Conservation (phyloP, 2,329 filamentous ascomycete species). For the Fusarium robinianum region DNA sequence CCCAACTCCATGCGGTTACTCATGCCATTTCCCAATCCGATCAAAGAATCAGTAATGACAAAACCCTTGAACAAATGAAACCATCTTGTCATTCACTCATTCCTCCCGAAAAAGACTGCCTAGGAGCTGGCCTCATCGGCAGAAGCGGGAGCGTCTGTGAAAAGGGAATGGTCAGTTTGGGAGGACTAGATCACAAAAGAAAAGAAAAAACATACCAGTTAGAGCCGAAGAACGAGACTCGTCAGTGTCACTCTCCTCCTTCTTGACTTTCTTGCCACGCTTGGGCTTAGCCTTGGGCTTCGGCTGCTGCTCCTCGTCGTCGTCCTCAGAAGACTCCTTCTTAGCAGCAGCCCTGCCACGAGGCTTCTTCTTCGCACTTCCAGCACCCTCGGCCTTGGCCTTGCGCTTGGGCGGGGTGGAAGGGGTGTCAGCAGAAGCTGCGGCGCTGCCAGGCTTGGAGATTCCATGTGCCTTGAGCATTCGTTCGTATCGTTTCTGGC, state of each 20-base stretch:
- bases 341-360: constrained; percentile 30
- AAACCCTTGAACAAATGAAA: constrained; percentile 6
- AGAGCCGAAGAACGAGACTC: constrained; percentile 20
- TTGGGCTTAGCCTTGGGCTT: constrained; percentile 25
- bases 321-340: constrained; percentile 35
- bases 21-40: constrained; percentile 18
- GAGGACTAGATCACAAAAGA: not conserved
- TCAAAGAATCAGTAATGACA: constrained; percentile 23
- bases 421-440: constrained; percentile 3
- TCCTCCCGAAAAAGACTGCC: not conserved
- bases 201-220: constrained; percentile 22
- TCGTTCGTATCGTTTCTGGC: constrained; percentile 70
- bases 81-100: no score
- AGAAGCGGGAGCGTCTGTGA: constrained; percentile 22
- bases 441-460: constrained; percentile 21
- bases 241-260: constrained; percentile 23
- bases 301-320: constrained; percentile 23
- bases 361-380: constrained; percentile 36
- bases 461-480: constrained; percentile 65
- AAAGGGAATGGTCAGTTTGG: constrained; percentile 5
- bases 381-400: constrained; percentile 25
- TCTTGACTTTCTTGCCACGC: constrained; percentile 10
- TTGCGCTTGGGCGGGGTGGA: constrained; percentile 39
- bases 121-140: constrained; percentile 20
- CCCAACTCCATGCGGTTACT: constrained; percentile 12